Evolutionary conservation across 225 moss, liverwort and hornwort genomes (phyloP).

Genomic region (Marchantia paleacea): DNA sequence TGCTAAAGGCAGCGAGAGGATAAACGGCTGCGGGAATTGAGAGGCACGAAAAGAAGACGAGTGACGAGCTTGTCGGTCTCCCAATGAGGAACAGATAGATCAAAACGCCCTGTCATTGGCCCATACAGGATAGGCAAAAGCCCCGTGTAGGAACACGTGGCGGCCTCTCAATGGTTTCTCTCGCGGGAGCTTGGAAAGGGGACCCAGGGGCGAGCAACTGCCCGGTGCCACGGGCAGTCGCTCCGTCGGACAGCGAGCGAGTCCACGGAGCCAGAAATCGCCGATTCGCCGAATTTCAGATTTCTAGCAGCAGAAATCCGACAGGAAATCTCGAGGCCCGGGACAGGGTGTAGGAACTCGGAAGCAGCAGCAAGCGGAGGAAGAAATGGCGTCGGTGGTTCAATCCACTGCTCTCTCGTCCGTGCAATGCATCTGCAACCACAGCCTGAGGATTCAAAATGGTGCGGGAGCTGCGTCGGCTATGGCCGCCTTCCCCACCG

Average conservation of each 20-base stretch:
- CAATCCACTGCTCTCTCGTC: constrained; percentile 11
- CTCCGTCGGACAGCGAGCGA: not conserved
- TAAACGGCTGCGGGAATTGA: not conserved
- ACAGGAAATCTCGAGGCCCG: not conserved
- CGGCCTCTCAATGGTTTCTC: not conserved
- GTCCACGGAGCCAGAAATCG: not conserved
- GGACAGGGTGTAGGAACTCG: not conserved
- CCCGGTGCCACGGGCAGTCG: not conserved
- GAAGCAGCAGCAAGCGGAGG: not conserved
- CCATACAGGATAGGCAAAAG: constrained; percentile 16
- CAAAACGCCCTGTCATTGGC: constrained; percentile 20
- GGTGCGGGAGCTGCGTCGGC: constrained; percentile 9
- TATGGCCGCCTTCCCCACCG: constrained; percentile 14
- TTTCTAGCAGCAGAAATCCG: not conserved
- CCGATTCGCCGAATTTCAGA: not conserved
- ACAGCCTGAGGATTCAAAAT: constrained; percentile 8
- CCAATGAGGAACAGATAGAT: constrained; percentile 1
- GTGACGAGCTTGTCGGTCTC: not conserved
- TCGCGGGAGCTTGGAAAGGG: not conserved
- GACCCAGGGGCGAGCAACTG: not conserved
- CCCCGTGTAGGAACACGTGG: constrained; percentile 6
- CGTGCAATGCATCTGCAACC: constrained; percentile 20
- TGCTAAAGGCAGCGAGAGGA: not conserved
- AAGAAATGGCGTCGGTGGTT: constrained; percentile 20
- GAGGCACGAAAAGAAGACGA: not conserved